A percentile compares a stretch with the other conserved stretches of the same genome.
Conservation (phyloP, 2,329 filamentous ascomycete genomes). For the Colletotrichum tabaci region DNA sequence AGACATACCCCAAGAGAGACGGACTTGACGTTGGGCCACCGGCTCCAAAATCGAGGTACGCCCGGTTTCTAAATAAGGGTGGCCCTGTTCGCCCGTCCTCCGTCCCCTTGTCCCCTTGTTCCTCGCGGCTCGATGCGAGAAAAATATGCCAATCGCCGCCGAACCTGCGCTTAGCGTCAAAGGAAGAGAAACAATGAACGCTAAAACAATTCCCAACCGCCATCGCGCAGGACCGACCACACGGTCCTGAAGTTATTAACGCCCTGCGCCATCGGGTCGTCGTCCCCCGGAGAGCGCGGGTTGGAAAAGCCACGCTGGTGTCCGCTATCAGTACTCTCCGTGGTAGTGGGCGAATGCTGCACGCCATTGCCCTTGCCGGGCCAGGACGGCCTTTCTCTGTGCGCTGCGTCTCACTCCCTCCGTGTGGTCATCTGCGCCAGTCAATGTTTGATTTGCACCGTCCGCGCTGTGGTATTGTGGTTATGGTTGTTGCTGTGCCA, state of each 20-base stretch:
- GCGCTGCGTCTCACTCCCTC: background rate
- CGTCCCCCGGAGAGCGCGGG: conserved; percentile 8
- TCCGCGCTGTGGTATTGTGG: conserved; percentile 1
- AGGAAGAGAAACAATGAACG: background rate
- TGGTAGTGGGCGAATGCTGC: too few relatives aligned
- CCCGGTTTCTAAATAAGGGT: conserved; percentile 30
- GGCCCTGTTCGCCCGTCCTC: background rate
- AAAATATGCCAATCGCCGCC: conserved; percentile 1
- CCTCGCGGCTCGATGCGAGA: background rate
- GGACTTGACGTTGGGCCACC: conserved; percentile 13
- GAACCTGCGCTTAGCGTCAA: conserved; percentile 2
- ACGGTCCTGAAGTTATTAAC: conserved; percentile 14
- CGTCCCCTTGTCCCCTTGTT: too few relatives aligned
- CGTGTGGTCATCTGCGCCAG: conserved; percentile 20
- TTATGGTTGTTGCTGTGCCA: background rate
- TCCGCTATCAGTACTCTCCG: background rate
- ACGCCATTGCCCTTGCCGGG: background rate
- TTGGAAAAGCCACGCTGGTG: background rate
- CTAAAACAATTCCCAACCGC: background rate
- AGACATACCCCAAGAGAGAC: background rate
- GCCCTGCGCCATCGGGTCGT: conserved; percentile 19
- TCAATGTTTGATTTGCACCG: conserved; percentile 15
- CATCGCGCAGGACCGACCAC: background rate
- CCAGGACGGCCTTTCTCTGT: background rate
- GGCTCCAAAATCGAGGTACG: background rate